phyloP scores from a whole-genome alignment of 805 yeast species.

The Millerozyma acaciae region DNA sequence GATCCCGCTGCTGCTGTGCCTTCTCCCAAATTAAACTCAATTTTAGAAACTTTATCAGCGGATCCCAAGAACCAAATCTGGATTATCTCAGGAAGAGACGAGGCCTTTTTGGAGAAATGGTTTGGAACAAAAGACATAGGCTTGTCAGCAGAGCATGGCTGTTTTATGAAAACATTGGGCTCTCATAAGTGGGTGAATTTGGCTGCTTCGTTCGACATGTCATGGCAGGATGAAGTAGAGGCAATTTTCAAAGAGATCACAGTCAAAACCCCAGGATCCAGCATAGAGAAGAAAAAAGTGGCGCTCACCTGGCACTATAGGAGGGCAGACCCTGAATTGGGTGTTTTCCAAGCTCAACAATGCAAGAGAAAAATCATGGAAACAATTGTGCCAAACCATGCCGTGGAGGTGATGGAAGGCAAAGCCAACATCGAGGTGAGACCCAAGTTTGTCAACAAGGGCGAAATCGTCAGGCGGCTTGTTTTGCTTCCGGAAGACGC shows the following conservation, averaged over 20 bases:
- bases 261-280: conserved; percentile 86
- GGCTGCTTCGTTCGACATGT: conserved; percentile 80
- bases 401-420: conserved; percentile 94
- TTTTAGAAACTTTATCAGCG: conserved; percentile 54
- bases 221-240: conserved; percentile 86
- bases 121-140: conserved; percentile 73
- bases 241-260: conserved; percentile 72
- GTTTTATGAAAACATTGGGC: conserved; percentile 79
- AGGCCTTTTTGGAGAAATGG: conserved; percentile 83
- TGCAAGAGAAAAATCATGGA: conserved; percentile 60
- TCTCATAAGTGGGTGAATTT: conserved; percentile 73
- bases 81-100: conserved; percentile 96
- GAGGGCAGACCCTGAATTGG: conserved; percentile 89
- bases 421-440: conserved; percentile 98
- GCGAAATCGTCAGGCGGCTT: conserved; percentile 85
- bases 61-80: conserved; percentile 87
- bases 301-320: conserved; percentile 98
- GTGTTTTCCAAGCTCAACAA: conserved; percentile 77
- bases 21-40: conserved; percentile 60
- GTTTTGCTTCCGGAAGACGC: conserved; percentile 62
- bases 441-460: conserved; percentile 91
- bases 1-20: conserved; percentile 99
- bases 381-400: conserved; percentile 61
- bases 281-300: conserved; percentile 82
- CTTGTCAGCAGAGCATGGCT: conserved; percentile 95